Evolutionary conservation across 768 basidiomycete genomes (phyloP).

Genomic region (Rhizopogon vulgaris): DNA sequence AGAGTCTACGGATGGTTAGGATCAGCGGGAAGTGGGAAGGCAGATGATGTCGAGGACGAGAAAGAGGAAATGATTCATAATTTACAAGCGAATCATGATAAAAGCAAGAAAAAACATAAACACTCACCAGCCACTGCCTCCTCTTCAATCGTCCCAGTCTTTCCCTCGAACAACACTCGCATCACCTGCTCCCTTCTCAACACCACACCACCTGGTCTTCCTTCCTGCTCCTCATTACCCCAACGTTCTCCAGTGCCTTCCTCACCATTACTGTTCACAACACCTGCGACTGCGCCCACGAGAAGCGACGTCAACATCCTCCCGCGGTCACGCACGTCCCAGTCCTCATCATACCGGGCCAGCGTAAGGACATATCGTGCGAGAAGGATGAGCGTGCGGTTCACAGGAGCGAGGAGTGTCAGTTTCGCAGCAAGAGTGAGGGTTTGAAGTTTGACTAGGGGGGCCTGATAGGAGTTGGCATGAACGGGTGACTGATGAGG

Average conservation of each 20-base stretch:
- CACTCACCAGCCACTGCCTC: conserved; percentile 30
- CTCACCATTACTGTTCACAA: conserved; percentile 32
- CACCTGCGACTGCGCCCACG: conserved; percentile 40
- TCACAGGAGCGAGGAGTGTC: conserved; percentile 56
- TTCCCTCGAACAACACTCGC: conserved; percentile 75
- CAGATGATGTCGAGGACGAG: conserved; percentile 1
- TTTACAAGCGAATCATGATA: neutral
- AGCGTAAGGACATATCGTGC: conserved; percentile 72
- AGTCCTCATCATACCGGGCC: conserved; percentile 82
- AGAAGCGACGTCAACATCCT: conserved; percentile 74
- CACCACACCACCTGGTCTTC: conserved; percentile 53
- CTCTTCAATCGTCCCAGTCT: conserved; percentile 41
- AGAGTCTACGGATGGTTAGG: conserved; percentile 28
- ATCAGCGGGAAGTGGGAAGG: neutral
- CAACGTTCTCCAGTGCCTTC: conserved; percentile 24
- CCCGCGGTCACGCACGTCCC: conserved; percentile 87
- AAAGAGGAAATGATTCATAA: neutral
- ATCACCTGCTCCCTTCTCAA: conserved; percentile 78
- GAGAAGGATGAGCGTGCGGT: conserved; percentile 46
- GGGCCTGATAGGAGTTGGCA: conserved; percentile 32
- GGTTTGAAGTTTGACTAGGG: conserved; percentile 74
- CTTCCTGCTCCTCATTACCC: neutral
- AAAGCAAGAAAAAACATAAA: conserved; percentile 1
- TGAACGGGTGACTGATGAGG: too few species aligned
- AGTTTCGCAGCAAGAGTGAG: conserved; percentile 86